Evolutionary conservation across 352 stramenopile genomes (phyloP).

Genomic region (Peronospora destructor): DNA sequence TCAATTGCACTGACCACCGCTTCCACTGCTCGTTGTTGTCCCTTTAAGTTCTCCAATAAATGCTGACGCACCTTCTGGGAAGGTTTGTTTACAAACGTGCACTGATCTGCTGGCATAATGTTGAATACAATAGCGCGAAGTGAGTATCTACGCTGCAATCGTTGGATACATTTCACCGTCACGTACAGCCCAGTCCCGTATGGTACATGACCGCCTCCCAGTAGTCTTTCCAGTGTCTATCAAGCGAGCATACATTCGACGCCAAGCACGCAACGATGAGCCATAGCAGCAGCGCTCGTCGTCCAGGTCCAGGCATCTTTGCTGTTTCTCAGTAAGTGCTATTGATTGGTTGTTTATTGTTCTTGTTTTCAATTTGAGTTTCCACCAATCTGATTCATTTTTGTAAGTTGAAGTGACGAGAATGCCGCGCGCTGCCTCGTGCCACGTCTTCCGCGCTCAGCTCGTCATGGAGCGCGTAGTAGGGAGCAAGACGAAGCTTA

Average conservation of each 20-base stretch:
- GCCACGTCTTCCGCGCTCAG: slow-evolving; percentile 22
- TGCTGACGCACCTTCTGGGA: slow-evolving; percentile 48
- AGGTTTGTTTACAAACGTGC: slow-evolving; percentile 61
- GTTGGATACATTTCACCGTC: slow-evolving; percentile 5
- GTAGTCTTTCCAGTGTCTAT: slow-evolving; percentile 28
- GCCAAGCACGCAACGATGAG: slow-evolving; percentile 7
- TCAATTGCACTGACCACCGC: slow-evolving; percentile 63
- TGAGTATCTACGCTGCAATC: slow-evolving; percentile 4
- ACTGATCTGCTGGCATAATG: slow-evolving; percentile 43
- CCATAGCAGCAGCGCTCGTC: slow-evolving; percentile 13
- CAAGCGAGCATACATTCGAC: slow-evolving; percentile 7
- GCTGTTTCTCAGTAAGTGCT: neutral
- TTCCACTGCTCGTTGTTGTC: slow-evolving; percentile 58
- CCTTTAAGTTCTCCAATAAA: slow-evolving; percentile 50
- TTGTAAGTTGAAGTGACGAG: slow-evolving; percentile 18
- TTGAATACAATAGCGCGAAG: slow-evolving; percentile 1
- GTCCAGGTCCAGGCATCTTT: slow-evolving; percentile 1
- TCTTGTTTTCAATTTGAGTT: neutral
- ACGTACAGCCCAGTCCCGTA: slow-evolving; percentile 45
- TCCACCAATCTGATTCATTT: neutral
- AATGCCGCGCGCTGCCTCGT: slow-evolving; percentile 7
- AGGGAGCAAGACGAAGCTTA: slow-evolving; percentile 11
- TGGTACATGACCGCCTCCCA: slow-evolving; percentile 42
- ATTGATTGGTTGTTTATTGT: neutral
- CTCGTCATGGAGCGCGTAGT: slow-evolving; percentile 26